Evolutionary conservation across 345 rosid genomes (phyloP), one percentile per base, ranked within the genome.

Genomic region (Zanthoxylum bungeanum): DNA sequence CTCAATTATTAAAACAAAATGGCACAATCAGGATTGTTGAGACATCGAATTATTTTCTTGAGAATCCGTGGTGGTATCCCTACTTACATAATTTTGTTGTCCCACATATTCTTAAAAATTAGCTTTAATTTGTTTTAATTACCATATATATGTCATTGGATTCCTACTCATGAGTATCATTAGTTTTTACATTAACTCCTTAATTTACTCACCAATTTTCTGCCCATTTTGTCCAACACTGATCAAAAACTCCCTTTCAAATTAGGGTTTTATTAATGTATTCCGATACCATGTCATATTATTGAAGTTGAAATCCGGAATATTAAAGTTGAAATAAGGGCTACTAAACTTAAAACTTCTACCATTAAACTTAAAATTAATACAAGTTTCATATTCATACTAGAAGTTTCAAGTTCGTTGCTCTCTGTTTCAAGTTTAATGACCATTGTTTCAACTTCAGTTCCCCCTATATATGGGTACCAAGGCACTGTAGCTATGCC

Each of bases 141-240:
- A 3, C 57, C 57, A 65, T 42, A 21, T 60, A 65, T 42, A 27
- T 60, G 39, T 67, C 81, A 74, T 79, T 71, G 81, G 86, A 82
- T 82, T 77, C 83, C 81, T 47, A 64, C 64, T 66, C 60, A 44
- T 42, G 17, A 10, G 47, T 44, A 63, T 65, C 75, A 64, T 58
- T 22, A 40, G 34, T 40, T 49, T 53, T 73, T 74, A 67, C 40
- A 62, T 67, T 25, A 17, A 34, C 50, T 11, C 22, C 51, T 72
- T 42, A 42, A 42, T 42, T 72, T 61, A 40, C 7, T 52, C 7
- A 37, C 7, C 16, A 17, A 39, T 9, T 66, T 63, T 42, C 46
- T 9, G n/a, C 16, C 33, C n/a, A 11, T n/a, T 42, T 21, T 50
- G 0, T 50, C 53, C 53, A n/a, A 19, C n/a, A n/a, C n/a, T n/a